These are phyloP conservation scores for Yarrowia sp. DNA, from an alignment of 805 yeast genomes.

Conservation along the genomic window DNA sequence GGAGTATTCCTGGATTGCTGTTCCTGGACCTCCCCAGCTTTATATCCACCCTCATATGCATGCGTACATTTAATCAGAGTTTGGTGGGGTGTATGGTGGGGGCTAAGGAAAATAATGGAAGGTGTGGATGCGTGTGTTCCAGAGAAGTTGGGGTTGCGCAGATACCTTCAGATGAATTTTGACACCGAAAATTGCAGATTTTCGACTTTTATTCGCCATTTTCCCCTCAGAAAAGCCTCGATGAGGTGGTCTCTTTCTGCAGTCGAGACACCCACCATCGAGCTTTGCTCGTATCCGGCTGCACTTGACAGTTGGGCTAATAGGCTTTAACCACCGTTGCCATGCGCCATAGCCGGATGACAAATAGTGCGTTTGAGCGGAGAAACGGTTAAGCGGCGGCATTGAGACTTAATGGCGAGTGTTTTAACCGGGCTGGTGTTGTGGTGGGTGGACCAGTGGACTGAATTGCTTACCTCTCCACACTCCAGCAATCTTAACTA, in stretches of 20 bases:
- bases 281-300: constrained; percentile 14
- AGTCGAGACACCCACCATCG: background rate
- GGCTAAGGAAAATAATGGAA: too few relatives aligned
- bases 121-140: background rate
- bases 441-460: too few relatives aligned
- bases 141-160: background rate
- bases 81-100: background rate
- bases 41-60: background rate
- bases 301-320: background rate
- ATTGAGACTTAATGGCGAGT: too few relatives aligned
- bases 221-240: too few relatives aligned
- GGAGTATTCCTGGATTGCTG: background rate
- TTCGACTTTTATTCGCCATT: too few relatives aligned
- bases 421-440: too few relatives aligned
- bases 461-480: too few relatives aligned
- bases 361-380: background rate
- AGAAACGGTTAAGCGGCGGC: background rate
- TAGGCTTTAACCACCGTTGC: constrained; percentile 7
- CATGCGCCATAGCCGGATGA: background rate
- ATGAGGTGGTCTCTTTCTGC: background rate
- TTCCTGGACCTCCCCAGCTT: background rate
- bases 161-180: background rate
- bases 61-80: constrained; percentile 3
- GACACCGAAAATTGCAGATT: background rate
- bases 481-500: too few relatives aligned